Base-by-base conservation (phyloP, 441 rosid species). In the Pelargonium citronellum region DNA sequence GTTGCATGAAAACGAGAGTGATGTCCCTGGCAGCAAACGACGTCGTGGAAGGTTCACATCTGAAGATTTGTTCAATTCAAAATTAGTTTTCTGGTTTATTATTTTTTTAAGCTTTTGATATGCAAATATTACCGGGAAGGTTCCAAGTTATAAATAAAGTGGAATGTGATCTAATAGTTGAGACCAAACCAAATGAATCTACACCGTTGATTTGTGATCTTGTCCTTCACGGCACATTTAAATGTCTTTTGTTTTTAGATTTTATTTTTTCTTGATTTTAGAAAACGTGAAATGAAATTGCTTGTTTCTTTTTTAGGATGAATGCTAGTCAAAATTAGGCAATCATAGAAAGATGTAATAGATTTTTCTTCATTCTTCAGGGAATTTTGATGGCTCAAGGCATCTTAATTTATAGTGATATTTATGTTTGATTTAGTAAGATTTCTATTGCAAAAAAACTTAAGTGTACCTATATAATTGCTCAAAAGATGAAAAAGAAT, bases 251-350 rank as follows among this genome's bases (percentile, higher is more conserved):
- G 1, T 34, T 34, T 5, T 34, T 5, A 34, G 39, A 34, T 34
- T 34, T 34, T 34, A 34, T 34, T 34, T 34, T 34, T 34, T 7
- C 5, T 34, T 5, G 5, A 34, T 34, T 0, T 34, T 30, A 30
- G 6, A 0, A 34, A 34, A 34, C 39, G 39, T 34, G 62, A 16
- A 15, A 19, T 22, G 5, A 22, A 7, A 47, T 47, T 15, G 44
- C 5, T 9, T 5, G 16, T 71, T 65, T 71, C 71, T 73, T 47
- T 57, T 37, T 7, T 24, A 17, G 69, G 74, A 74, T 47, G 57
- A 58, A 13, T 55, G 27, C 65, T 17, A 67, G 85, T 65, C 74
- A 75, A 76, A 77, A 76, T 84, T 79, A 72, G 82, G 86, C 71
- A 75, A 75, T 74, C 34, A 79, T 78, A 63, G 53, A 71, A 67